Conservation (phyloP, 2,329 filamentous ascomycete species). For the Aspergillus luchuensis region DNA sequence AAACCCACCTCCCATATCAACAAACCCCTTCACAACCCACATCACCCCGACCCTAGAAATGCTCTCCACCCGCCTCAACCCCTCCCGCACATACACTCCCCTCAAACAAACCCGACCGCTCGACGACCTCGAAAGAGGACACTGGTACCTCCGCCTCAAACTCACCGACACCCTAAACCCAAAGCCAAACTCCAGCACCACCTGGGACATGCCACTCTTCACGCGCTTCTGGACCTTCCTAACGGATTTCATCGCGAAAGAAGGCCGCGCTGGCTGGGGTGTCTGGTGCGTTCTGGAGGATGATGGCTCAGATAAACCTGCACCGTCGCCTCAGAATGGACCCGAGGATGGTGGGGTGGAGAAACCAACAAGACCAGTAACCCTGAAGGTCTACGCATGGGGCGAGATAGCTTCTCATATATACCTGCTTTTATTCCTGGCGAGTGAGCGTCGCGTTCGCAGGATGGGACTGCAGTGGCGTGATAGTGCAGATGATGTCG, state of each 20-base stretch:
- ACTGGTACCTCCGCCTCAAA: constrained; percentile 69
- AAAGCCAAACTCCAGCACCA: background rate
- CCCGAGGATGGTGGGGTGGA: constrained; percentile 27
- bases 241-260: constrained; percentile 37
- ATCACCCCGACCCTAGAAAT: constrained; percentile 59
- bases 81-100: constrained; percentile 59
- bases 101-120: constrained; percentile 52
- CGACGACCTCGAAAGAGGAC: constrained; percentile 68
- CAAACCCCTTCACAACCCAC: constrained; percentile 52
- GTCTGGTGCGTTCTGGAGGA: constrained; percentile 45
- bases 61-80: constrained; percentile 56
- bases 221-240: constrained; percentile 47
- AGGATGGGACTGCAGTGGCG: constrained; percentile 65
- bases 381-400: constrained; percentile 74
- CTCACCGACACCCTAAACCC: constrained; percentile 43
- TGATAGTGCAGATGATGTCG: constrained; percentile 60
- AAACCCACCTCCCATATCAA: constrained; percentile 56
- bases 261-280: constrained; percentile 49
- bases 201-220: constrained; percentile 40
- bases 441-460: constrained; percentile 65
- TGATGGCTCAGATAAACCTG: background rate
- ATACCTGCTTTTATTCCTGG: constrained; percentile 74
- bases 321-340: background rate
- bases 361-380: constrained; percentile 32
- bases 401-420: constrained; percentile 71